Conservation (phyloP, 176 grass and related monocot genomes). For the Bonia amplexicaulis region DNA sequence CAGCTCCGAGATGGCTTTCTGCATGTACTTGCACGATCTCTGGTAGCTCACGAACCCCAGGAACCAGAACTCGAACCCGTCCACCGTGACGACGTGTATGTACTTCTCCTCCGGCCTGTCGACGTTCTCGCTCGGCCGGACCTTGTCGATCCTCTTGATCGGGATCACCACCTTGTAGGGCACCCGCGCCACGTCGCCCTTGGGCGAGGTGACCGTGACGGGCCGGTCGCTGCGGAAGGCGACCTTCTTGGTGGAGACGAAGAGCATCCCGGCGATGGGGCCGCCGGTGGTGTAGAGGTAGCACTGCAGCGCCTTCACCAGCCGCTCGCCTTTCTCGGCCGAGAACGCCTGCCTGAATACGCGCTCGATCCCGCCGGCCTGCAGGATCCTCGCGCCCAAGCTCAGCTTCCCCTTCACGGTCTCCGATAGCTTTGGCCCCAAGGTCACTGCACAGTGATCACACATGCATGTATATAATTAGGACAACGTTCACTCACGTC, state of each 20-base stretch:
- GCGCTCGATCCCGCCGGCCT: slow-evolving; percentile 65
- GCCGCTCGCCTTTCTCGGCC: slow-evolving; percentile 55
- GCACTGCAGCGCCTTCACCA: slow-evolving; percentile 76
- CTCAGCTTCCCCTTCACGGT: slow-evolving; percentile 77
- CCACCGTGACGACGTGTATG: slow-evolving; percentile 59
- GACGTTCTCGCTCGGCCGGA: slow-evolving; percentile 47
- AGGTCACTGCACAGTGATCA: slow-evolving; percentile 27
- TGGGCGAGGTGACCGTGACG: slow-evolving; percentile 43
- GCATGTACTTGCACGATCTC: slow-evolving; percentile 54
- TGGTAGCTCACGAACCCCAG: slow-evolving; percentile 73
- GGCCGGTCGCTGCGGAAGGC: slow-evolving; percentile 79
- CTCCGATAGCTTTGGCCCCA: slow-evolving; percentile 64
- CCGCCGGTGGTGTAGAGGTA: slow-evolving; percentile 75
- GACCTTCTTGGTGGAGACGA: slow-evolving; percentile 64
- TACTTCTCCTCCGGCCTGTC: slow-evolving; percentile 67
- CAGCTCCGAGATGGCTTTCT: slow-evolving; percentile 40
- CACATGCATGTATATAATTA: neutral
- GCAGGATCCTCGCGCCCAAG: slow-evolving; percentile 61
- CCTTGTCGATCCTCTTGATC: slow-evolving; percentile 39
- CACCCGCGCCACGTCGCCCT: slow-evolving; percentile 29
- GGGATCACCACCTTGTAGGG: slow-evolving; percentile 76
- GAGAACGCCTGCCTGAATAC: slow-evolving; percentile 68
- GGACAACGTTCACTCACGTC: neutral
- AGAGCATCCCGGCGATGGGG: slow-evolving; percentile 75
- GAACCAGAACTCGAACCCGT: slow-evolving; percentile 92